Conservation (phyloP, 208 protist species). For the Cochliopodium minus region DNA sequence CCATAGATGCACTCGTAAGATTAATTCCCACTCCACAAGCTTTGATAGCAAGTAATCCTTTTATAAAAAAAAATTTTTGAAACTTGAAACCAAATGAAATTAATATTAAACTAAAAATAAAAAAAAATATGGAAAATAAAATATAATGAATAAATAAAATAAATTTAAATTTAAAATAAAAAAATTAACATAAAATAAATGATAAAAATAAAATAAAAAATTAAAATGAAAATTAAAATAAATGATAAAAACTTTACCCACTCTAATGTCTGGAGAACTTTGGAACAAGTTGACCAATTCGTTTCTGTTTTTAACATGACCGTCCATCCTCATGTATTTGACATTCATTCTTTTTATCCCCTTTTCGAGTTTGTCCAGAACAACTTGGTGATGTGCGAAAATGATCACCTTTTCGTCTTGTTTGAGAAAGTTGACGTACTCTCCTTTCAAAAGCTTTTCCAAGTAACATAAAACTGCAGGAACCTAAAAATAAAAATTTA, state of each 20-base stretch:
- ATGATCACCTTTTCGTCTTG: slow-evolving; percentile 66
- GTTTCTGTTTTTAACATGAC: slow-evolving; percentile 58
- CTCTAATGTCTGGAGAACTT: slow-evolving; percentile 35
- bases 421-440: slow-evolving; percentile 47
- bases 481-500: too few relatives aligned
- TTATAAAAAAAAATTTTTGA: too few relatives aligned
- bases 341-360: slow-evolving; percentile 44
- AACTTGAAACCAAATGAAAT: slow-evolving; percentile 15
- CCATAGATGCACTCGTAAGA: slow-evolving; percentile 65
- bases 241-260: background rate
- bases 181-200: too few relatives aligned
- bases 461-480: too few relatives aligned
- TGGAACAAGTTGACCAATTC: slow-evolving; percentile 57
- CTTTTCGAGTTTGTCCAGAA: slow-evolving; percentile 63
- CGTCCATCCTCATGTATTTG: slow-evolving; percentile 6
- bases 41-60: too few relatives aligned
- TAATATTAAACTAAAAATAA: background rate
- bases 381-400: slow-evolving; percentile 70
- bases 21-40: slow-evolving; percentile 78
- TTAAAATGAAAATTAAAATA: background rate
- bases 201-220: background rate
- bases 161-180: too few relatives aligned
- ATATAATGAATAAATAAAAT: too few relatives aligned
- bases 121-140: too few relatives aligned
- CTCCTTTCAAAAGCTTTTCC: slow-evolving; percentile 62